These are phyloP conservation scores for Melaleuca alternifolia DNA, from an alignment of 345 rosid species.

Conservation along the genomic window DNA sequence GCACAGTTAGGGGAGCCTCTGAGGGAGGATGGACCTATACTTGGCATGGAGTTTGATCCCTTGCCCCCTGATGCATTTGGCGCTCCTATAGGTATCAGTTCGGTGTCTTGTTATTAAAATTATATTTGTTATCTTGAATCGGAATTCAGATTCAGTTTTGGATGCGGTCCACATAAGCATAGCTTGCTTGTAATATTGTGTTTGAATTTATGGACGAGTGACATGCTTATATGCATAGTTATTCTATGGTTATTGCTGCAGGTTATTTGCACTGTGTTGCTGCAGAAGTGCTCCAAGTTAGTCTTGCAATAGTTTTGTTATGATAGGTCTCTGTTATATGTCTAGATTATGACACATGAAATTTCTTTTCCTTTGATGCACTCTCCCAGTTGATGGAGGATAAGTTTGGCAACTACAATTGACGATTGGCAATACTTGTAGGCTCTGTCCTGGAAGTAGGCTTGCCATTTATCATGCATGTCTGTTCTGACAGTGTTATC, in stretches of 20 bases:
- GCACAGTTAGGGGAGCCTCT: conserved; percentile 89
- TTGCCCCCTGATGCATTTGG: conserved; percentile 98
- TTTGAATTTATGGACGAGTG: background rate
- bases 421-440: background rate
- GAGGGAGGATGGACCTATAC: conserved; percentile 94
- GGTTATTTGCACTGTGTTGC: background rate
- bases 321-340: background rate
- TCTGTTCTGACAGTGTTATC: background rate
- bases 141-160: background rate
- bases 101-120: background rate
- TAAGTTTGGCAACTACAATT: background rate
- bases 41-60: conserved; percentile 95
- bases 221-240: background rate
- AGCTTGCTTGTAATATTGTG: background rate
- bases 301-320: background rate
- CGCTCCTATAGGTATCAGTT: conserved; percentile 57
- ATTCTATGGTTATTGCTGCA: background rate
- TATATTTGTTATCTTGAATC: background rate
- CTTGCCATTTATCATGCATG: background rate
- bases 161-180: background rate
- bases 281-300: background rate
- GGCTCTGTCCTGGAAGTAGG: background rate
- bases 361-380: background rate
- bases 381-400: background rate
- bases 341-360: background rate